Percentiles rank a stretch among this genome's conserved stretches.
phyloP scores from a whole-genome alignment of 305 asterid genomes.

The Andrographis paniculata region DNA sequence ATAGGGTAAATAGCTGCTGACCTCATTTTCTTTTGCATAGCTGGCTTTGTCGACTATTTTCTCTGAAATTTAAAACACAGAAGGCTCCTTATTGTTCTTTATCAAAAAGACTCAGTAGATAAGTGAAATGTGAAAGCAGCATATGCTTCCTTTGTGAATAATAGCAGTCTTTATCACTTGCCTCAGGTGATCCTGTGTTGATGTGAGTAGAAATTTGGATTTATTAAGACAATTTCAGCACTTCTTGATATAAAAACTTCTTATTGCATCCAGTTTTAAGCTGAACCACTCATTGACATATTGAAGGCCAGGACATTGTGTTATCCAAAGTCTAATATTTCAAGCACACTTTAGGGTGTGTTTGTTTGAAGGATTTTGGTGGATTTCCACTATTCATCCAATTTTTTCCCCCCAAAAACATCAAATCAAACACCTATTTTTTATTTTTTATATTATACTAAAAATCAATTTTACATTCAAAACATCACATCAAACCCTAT shows the following conservation, averaged over 20 bases:
- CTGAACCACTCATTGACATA: neutral
- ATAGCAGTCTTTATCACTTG: conserved; percentile 9
- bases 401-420: too few relatives aligned
- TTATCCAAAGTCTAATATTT: conserved; percentile 7
- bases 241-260: too few relatives aligned
- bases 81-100: neutral
- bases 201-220: conserved; percentile 7
- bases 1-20: conserved; percentile 10
- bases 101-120: neutral
- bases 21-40: conserved; percentile 9
- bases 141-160: conserved; percentile 5
- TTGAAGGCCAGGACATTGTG: neutral
- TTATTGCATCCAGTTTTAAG: neutral
- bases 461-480: too few relatives aligned
- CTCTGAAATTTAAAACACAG: neutral
- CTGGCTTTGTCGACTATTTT: neutral
- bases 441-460: too few relatives aligned
- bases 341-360: too few relatives aligned
- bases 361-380: too few relatives aligned
- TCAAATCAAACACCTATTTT: too few relatives aligned
- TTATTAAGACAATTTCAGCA: neutral
- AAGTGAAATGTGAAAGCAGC: conserved; percentile 1
- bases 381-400: too few relatives aligned
- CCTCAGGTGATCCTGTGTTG: conserved; percentile 2
- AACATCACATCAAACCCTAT: too few relatives aligned